Base-by-base conservation (phyloP, 805 yeast species). In the Yamadazyma takamatsuzukensis region DNA sequence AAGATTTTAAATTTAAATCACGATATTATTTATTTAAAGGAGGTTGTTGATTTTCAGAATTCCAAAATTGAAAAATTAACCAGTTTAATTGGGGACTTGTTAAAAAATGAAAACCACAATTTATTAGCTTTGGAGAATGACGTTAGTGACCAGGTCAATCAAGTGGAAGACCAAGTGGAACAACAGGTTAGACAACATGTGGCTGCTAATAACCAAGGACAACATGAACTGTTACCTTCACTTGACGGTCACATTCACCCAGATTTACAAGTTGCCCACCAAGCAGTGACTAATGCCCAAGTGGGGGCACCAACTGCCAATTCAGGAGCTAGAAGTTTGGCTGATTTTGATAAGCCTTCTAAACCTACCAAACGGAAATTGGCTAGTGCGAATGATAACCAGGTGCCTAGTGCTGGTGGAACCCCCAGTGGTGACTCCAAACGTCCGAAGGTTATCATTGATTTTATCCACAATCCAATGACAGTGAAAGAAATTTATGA, bases 401-500 rank as follows among this genome's bases (percentile, higher is more conserved):
- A 29, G 4, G 4, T 4, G 5, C 4, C 21, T 21, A 21, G n/a
- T 14, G 9, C 27, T 9, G 23, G 12, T 23, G 23, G 7, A 14
- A n/a, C n/a, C n/a, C n/a, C n/a, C n/a, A 21, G 14, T 19, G 21
- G 23, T 26, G 29, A 29, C 27, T 12, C n/a, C 29, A 64, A 63
- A 33, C 51, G 55, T 30, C 71, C 69, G 13, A 62, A 60, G 41
- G 54, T 66, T 25, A 35, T 45, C 15, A 55, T 64, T 28, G 65
- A 62, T 27, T 66, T 66, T 39, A 50, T 66, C 18, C 70, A 64
- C 37, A 66, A 65, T 32, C 72, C 71, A 8, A 62, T 61, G 59
- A 61, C 71, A 2, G 66, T 66, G 5, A 54, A 56, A 36, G 71
- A 66, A 37, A 66, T 66, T 26, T 64, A 64, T 48, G 70, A 64